Evolutionary conservation across 345 rosid species (phyloP), one percentile per base, ranked within the genome.

Genomic region (Salix brachista): DNA sequence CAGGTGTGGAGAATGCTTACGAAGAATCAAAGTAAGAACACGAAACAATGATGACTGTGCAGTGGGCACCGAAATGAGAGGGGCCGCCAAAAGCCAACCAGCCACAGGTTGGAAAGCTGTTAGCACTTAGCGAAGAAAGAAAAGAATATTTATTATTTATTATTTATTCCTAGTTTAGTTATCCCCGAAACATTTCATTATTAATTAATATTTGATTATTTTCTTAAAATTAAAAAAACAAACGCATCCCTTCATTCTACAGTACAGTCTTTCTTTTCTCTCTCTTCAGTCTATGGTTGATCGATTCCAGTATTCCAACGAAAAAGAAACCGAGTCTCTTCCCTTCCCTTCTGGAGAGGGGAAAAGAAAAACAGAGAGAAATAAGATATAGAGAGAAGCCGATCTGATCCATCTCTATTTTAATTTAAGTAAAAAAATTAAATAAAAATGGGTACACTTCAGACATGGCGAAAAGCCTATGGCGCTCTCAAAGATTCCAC

Each of bases 401-500:
- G 50, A 42, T 69, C 71, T 16, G 54, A 69, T 69, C 71, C 30
- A 3, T 66, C 2, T 9, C 11, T 66, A 36, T 36, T 66, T 66
- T 4, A 18, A 30, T 36, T 36, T 7, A n/a, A 56, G 16, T 61
- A 12, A 2, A 25, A 48, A 32, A 41, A 46, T 0, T 36, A 36
- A 36, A 36, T 36, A 36, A 16, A 75, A 76, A 94, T 96, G 99
- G 98, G 91, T 58, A 92, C 99, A 76, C 94, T 96, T 28, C 98
- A 94, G 87, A 87, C 97, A 26, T 96, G 97, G 97, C 88, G 98
- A 68, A 92, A 86, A 79, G 98, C 98, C 56, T 96, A 91, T 54
- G 99, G 98, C 60, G 99, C 98, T 69, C 83, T 96, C 85, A 96
- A 96, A 78, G 98, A 96, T 75, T 65, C 90, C 88, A 96, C 99